phyloP scores from a whole-genome alignment of 2,329 filamentous ascomycete genomes.

The Paradendryphiella salina region DNA sequence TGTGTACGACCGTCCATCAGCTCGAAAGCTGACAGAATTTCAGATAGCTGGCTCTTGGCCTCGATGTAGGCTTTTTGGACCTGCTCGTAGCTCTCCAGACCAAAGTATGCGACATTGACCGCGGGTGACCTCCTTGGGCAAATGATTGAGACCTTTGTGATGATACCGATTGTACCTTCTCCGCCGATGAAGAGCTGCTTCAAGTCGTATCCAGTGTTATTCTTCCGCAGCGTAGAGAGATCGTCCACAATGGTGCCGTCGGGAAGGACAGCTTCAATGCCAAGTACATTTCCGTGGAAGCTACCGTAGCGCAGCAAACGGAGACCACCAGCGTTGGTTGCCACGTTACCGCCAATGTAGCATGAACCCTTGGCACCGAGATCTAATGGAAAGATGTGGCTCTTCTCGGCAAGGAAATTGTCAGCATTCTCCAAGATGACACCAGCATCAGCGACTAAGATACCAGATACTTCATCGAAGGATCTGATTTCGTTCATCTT shows the following conservation, averaged over 20 bases:
- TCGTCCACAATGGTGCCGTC: slow-evolving; percentile 92
- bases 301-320: slow-evolving; percentile 90
- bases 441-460: slow-evolving; percentile 87
- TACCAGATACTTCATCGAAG: slow-evolving; percentile 91
- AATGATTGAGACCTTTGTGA: slow-evolving; percentile 86
- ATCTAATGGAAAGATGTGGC: slow-evolving; percentile 92
- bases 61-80: slow-evolving; percentile 83
- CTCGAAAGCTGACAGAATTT: slow-evolving; percentile 97
- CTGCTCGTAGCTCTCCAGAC: slow-evolving; percentile 85
- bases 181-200: slow-evolving; percentile 96
- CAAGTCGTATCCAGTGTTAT: slow-evolving; percentile 97
- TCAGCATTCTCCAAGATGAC: slow-evolving; percentile 89
- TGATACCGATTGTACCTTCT: slow-evolving; percentile 92
- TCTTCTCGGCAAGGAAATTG: slow-evolving; percentile 77
- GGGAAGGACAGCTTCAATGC: slow-evolving; percentile 88
- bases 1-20: slow-evolving; percentile 91
- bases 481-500: slow-evolving; percentile 90
- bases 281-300: slow-evolving; percentile 88
- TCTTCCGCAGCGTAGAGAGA: slow-evolving; percentile 86
- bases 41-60: slow-evolving; percentile 85
- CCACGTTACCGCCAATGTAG: slow-evolving; percentile 92
- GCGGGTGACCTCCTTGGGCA: slow-evolving; percentile 86
- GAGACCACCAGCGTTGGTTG: slow-evolving; percentile 92
- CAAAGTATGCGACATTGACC: slow-evolving; percentile 93
- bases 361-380: slow-evolving; percentile 98